phyloP scores from a whole-genome alignment of 257 asterid species.

The Mentha longifolia region DNA sequence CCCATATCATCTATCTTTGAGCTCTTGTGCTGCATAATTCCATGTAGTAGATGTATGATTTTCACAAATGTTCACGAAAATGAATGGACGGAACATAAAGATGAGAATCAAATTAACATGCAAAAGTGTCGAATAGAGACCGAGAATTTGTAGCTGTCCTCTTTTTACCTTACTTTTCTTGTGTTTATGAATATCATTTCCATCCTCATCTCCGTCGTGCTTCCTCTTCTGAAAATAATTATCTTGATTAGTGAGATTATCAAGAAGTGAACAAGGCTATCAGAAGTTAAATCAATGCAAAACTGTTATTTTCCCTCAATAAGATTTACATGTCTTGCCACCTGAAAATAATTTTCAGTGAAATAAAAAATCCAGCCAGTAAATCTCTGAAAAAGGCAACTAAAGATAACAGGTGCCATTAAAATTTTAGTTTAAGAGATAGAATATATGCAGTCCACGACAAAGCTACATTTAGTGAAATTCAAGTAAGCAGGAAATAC shows the following conservation, averaged over 20 bases:
- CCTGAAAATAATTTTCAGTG: conserved; percentile 20
- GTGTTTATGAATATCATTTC: conserved; percentile 52
- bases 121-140: conserved; percentile 21
- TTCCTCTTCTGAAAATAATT: conserved; percentile 59
- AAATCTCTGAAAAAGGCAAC: conserved; percentile 17
- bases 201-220: conserved; percentile 65
- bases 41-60: conserved; percentile 42
- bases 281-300: conserved; percentile 28
- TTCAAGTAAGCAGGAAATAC: conserved; percentile 28
- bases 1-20: conserved; percentile 92
- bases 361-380: background rate
- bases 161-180: conserved; percentile 62
- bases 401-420: conserved; percentile 6
- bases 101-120: conserved; percentile 18
- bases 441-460: conserved; percentile 1
- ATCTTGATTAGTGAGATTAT: conserved; percentile 17
- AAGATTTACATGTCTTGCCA: conserved; percentile 7
- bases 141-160: conserved; percentile 24
- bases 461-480: conserved; percentile 28
- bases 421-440: background rate
- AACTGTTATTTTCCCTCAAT: conserved; percentile 5
- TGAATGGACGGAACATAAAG: conserved; percentile 18
- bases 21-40: conserved; percentile 87
- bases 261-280: conserved; percentile 4
- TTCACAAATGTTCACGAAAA: conserved; percentile 18